These are phyloP conservation scores for Fusarium dlaminii DNA, from an alignment of 2,329 filamentous ascomycete genomes.

Conservation along the genomic window DNA sequence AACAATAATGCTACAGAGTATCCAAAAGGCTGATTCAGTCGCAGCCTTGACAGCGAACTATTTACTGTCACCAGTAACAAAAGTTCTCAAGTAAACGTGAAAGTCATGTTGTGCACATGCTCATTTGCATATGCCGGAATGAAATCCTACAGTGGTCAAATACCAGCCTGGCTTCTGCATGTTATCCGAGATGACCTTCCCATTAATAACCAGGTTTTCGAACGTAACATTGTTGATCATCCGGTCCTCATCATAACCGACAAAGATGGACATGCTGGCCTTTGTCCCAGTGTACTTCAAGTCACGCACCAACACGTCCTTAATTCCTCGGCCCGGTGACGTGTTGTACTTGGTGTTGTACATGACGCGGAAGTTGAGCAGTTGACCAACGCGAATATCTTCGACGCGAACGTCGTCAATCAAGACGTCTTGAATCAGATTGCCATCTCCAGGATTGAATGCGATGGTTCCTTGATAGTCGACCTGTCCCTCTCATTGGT, in stretches of 20 bases:
- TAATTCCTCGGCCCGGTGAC: neutral
- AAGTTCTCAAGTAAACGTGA: neutral
- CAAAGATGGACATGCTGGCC: neutral
- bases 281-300: neutral
- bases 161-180: neutral
- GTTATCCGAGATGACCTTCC: neutral
- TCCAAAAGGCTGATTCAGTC: too few species aligned
- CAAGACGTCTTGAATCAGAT: neutral
- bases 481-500: neutral
- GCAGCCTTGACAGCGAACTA: neutral
- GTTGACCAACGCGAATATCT: neutral
- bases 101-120: neutral
- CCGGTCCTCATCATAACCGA: neutral
- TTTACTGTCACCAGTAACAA: rapidly evolving
- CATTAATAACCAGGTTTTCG: neutral
- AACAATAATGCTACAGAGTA: too few species aligned
- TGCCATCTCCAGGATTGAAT: neutral
- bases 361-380: neutral
- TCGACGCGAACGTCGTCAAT: neutral
- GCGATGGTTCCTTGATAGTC: neutral
- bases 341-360: neutral
- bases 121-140: neutral
- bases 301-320: rapidly evolving
- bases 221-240: neutral
- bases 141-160: neutral